Evolutionary conservation across 768 basidiomycete genomes (phyloP).

Genomic region (Leccinum uliginosum): DNA sequence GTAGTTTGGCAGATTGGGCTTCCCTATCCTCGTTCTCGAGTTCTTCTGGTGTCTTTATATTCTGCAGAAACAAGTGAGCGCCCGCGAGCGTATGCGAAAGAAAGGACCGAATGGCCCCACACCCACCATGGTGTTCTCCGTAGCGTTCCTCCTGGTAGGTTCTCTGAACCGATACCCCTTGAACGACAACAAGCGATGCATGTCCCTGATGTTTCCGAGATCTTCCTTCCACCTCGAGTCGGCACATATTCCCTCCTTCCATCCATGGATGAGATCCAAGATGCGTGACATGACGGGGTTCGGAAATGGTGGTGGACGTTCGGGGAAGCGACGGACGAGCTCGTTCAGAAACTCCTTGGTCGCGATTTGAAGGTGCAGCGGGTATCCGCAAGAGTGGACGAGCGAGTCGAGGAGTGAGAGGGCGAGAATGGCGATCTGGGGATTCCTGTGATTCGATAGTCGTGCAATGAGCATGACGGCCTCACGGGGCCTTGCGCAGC

Average conservation of each 20-base stretch:
- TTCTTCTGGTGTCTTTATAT: slow-evolving; percentile 92
- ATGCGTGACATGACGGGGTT: slow-evolving; percentile 94
- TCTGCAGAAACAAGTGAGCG: slow-evolving; percentile 41
- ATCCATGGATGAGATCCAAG: slow-evolving; percentile 85
- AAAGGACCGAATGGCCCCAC: background rate
- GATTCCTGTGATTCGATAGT: slow-evolving; percentile 88
- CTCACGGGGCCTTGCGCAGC: slow-evolving; percentile 72
- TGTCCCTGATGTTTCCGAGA: slow-evolving; percentile 93
- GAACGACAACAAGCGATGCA: slow-evolving; percentile 91
- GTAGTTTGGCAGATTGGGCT: slow-evolving; percentile 96
- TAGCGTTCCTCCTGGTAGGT: slow-evolving; percentile 16
- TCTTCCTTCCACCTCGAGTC: slow-evolving; percentile 95
- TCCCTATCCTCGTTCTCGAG: slow-evolving; percentile 93
- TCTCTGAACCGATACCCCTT: slow-evolving; percentile 86
- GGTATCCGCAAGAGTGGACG: slow-evolving; percentile 94
- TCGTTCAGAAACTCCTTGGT: slow-evolving; percentile 99
- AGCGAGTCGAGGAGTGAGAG: slow-evolving; percentile 86
- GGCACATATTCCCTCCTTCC: slow-evolving; percentile 91
- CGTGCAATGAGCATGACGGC: slow-evolving; percentile 82
- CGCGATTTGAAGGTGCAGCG: slow-evolving; percentile 92
- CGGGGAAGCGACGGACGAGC: slow-evolving; percentile 95
- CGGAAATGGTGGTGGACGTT: slow-evolving; percentile 92
- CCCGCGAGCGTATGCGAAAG: background rate
- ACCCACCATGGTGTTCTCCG: slow-evolving; percentile 24
- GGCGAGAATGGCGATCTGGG: slow-evolving; percentile 84